phyloP scores from a whole-genome alignment of 2,329 filamentous ascomycete genomes.

The Torrubiellomyces zombiae region DNA sequence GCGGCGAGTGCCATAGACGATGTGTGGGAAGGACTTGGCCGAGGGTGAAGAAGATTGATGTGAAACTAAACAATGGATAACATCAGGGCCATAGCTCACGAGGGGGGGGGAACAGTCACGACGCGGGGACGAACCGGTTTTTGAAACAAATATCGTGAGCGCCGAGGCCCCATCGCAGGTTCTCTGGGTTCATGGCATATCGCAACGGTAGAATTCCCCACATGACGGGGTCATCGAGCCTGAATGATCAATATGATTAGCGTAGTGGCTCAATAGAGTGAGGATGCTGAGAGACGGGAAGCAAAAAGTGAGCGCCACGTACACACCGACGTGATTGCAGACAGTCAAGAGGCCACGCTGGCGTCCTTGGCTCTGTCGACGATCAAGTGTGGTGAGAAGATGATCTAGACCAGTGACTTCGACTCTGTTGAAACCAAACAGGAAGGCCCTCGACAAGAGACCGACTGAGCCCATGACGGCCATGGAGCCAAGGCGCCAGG shows the following conservation, averaged over 20 bases:
- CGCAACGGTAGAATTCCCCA: constrained; percentile 76
- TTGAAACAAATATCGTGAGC: constrained; percentile 94
- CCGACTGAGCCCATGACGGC: constrained; percentile 59
- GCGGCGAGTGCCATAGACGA: constrained; percentile 56
- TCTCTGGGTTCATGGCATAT: constrained; percentile 54
- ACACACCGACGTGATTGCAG: constrained; percentile 26
- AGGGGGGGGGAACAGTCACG: not conserved
- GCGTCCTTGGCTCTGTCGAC: constrained; percentile 46
- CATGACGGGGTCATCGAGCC: constrained; percentile 82
- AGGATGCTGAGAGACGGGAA: not conserved
- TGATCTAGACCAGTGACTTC: constrained; percentile 61
- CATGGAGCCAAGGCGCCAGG: constrained; percentile 60
- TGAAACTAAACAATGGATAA: constrained; percentile 27
- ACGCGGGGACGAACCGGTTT: constrained; percentile 43
- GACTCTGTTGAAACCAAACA: constrained; percentile 57
- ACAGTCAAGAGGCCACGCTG: constrained; percentile 68
- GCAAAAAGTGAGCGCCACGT: too few species aligned
- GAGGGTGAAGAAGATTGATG: constrained; percentile 67
- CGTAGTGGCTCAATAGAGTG: constrained; percentile 2
- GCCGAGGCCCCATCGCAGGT: constrained; percentile 75
- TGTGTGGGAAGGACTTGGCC: constrained; percentile 88
- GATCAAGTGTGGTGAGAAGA: constrained; percentile 62
- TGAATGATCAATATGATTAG: constrained; percentile 20
- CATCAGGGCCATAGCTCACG: constrained; percentile 2
- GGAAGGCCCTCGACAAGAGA: constrained; percentile 53